A percentile compares a stretch with the other conserved stretches of the same genome.
Evolutionary conservation across 192 early-diverging fungal species (phyloP).

Genomic region (Backusella sp.): DNA sequence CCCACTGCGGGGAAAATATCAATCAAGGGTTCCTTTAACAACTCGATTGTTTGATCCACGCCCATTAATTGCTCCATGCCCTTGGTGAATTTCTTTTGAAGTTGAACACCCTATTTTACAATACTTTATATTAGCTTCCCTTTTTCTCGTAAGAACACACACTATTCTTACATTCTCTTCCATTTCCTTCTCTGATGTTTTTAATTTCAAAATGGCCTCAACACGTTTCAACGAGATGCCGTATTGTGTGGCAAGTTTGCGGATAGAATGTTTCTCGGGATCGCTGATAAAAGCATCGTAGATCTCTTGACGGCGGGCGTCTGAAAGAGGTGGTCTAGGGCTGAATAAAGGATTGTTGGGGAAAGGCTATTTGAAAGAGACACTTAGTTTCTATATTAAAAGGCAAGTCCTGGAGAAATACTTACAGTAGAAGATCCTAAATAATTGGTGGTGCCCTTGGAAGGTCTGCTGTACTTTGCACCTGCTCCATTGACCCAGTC

Average conservation of each 20-base stretch:
- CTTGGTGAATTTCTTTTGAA: slow-evolving; percentile 68
- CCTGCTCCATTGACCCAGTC: slow-evolving; percentile 32
- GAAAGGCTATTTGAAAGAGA: slow-evolving; percentile 71
- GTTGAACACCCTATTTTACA: slow-evolving; percentile 39
- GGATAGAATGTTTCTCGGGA: slow-evolving; percentile 61
- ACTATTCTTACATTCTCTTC: slow-evolving; percentile 47
- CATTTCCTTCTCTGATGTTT: slow-evolving; percentile 76
- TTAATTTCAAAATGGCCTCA: slow-evolving; percentile 89
- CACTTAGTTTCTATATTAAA: no score
- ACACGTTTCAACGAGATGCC: slow-evolving; percentile 79
- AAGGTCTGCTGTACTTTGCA: slow-evolving; percentile 23
- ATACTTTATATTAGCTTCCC: no score
- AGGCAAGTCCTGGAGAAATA: background rate
- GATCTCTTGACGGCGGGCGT: slow-evolving; percentile 67
- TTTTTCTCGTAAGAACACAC: no score
- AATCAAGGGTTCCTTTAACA: slow-evolving; percentile 54
- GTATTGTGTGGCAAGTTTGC: slow-evolving; percentile 67
- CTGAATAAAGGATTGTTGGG: slow-evolving; percentile 89
- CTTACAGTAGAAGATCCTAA: slow-evolving; percentile 21
- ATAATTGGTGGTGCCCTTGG: slow-evolving; percentile 38
- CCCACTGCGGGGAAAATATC: slow-evolving; percentile 57
- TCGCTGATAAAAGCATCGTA: slow-evolving; percentile 65
- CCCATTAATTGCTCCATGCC: slow-evolving; percentile 88
- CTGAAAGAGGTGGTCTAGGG: slow-evolving; percentile 70
- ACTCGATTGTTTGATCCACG: slow-evolving; percentile 34